These are phyloP conservation scores for Glomus cerebriforme DNA, from an alignment of 192 early-diverging fungal genomes.

Conservation along the genomic window DNA sequence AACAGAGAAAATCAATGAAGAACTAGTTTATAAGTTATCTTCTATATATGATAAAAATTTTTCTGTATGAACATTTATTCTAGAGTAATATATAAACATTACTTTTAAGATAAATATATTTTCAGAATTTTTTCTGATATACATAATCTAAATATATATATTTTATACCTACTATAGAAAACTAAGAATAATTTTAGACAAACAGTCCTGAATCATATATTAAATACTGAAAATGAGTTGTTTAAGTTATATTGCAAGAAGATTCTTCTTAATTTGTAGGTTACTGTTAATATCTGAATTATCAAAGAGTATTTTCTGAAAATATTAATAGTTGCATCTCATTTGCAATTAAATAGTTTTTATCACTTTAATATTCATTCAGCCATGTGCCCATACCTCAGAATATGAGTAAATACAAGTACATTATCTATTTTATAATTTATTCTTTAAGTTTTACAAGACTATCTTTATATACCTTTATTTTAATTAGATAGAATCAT, in stretches of 20 bases:
- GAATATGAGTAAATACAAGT: constrained; percentile 29
- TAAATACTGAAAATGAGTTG: neutral
- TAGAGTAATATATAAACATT: constrained; percentile 10
- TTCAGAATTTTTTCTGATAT: neutral
- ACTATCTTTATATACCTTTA: constrained; percentile 7
- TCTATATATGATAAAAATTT: constrained; percentile 14
- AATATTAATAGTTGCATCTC: constrained; percentile 2
- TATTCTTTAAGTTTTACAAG: constrained; percentile 31
- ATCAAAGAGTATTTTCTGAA: neutral
- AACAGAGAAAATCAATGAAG: constrained; percentile 22
- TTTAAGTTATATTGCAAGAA: constrained; percentile 31
- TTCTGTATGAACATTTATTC: neutral
- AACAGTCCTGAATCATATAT: neutral
- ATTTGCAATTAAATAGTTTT: constrained; percentile 7
- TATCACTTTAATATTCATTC: constrained; percentile 16
- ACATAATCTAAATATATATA: neutral
- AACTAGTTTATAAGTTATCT: constrained; percentile 24
- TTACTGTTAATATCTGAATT: constrained; percentile 10
- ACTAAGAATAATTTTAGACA: constrained; percentile 7
- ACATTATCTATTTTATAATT: constrained; percentile 26
- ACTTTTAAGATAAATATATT: neutral
- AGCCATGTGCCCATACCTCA: constrained; percentile 22
- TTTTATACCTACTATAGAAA: constrained; percentile 20
- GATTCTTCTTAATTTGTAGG: constrained; percentile 34
- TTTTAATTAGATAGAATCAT: constrained; percentile 27